Percentiles rank a stretch among this genome's conserved stretches.
Conservation (phyloP, 176 grass and related monocot genomes). For the Cenchrus purpureus region DNA sequence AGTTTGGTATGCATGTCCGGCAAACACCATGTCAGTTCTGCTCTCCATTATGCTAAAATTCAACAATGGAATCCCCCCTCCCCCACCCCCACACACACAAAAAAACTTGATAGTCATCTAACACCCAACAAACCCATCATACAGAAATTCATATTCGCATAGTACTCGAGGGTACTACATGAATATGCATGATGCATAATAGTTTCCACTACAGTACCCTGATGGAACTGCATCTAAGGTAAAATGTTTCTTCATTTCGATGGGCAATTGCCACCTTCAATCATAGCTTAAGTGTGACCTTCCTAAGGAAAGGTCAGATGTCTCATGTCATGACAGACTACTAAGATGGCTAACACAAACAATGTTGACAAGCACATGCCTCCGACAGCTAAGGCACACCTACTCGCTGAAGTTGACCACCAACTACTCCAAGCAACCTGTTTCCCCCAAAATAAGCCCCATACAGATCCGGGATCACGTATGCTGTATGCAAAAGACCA, state of each 20-base stretch:
- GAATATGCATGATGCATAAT: neutral
- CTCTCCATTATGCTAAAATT: no score
- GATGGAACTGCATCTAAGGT: constrained; percentile 22
- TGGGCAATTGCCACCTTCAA: neutral
- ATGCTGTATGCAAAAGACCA: constrained; percentile 5
- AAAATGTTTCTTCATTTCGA: constrained; percentile 32
- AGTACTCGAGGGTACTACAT: neutral
- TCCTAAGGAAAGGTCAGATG: constrained; percentile 40
- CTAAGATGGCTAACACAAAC: constrained; percentile 29
- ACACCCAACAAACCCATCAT: neutral
- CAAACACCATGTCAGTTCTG: neutral
- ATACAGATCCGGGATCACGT: constrained; percentile 23
- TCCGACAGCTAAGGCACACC: constrained; percentile 46
- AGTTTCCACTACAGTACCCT: neutral
- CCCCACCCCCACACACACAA: neutral
- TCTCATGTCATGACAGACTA: constrained; percentile 38
- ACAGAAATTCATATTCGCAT: neutral
- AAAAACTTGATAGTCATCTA: neutral
- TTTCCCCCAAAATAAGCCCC: constrained; percentile 13
- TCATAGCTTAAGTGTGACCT: neutral
- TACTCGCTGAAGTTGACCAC: constrained; percentile 52
- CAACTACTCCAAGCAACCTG: constrained; percentile 31
- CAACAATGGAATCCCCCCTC: neutral
- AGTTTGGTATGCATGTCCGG: neutral
- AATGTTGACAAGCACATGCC: constrained; percentile 57